phyloP scores from a whole-genome alignment of 805 yeast species.

The Zygotorulaspora danielsina region DNA sequence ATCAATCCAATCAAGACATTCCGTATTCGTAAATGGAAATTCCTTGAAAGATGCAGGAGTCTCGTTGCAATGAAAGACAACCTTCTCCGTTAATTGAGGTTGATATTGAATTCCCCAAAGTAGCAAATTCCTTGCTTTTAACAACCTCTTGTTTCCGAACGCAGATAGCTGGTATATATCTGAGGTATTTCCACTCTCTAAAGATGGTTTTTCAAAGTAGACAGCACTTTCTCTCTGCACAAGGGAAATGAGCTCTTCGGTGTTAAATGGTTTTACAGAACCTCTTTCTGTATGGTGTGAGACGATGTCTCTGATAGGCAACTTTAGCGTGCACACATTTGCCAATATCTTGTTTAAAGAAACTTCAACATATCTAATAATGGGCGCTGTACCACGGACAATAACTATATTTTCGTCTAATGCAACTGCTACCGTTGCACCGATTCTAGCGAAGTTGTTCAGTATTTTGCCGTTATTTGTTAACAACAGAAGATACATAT shows the following conservation, averaged over 20 bases:
- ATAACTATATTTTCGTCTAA: constrained; percentile 28
- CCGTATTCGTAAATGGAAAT: constrained; percentile 29
- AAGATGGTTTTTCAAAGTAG: constrained; percentile 16
- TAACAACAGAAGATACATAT: constrained; percentile 27
- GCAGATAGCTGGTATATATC: constrained; percentile 24
- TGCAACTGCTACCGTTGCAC: constrained; percentile 29
- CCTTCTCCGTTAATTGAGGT: constrained; percentile 17
- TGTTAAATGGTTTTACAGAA: constrained; percentile 4
- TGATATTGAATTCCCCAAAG: constrained; percentile 26
- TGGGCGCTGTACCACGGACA: constrained; percentile 23
- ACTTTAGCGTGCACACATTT: constrained; percentile 22
- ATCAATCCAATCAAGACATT: constrained; percentile 29
- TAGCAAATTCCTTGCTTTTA: constrained; percentile 24
- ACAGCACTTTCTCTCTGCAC: constrained; percentile 25
- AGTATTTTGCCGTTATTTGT: constrained; percentile 35
- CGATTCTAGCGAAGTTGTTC: constrained; percentile 30
- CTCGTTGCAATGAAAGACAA: constrained; percentile 9
- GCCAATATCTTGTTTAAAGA: constrained; percentile 28
- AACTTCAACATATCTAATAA: constrained; percentile 31
- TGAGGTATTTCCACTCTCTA: constrained; percentile 12
- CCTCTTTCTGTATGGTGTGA: constrained; percentile 16
- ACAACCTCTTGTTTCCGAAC: constrained; percentile 28
- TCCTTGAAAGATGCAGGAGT: constrained; percentile 9
- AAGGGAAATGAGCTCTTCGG: constrained; percentile 17
- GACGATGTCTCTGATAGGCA: constrained; percentile 18